Evolutionary conservation across 495 filamentous ascomycete genomes (phyloP).

Genomic region (Neurospora sp.): DNA sequence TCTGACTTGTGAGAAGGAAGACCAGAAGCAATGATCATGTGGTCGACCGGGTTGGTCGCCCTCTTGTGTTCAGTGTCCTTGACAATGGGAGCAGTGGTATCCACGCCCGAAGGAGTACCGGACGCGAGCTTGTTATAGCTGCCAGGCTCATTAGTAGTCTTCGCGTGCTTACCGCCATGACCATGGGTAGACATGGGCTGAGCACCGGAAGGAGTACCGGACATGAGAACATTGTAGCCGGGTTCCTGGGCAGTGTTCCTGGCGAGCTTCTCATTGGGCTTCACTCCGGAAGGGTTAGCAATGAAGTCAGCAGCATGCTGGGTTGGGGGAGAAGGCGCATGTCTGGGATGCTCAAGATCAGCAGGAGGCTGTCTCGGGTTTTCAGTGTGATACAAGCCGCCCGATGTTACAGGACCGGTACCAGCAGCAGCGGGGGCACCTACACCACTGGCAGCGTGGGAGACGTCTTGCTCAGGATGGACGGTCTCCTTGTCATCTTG

Average conservation of each 20-base stretch:
- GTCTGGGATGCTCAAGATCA: background rate
- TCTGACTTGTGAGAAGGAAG: background rate
- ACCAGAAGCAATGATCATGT: background rate
- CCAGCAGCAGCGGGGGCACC: background rate
- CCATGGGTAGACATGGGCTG: background rate
- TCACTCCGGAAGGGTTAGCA: background rate
- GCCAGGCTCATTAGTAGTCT: conserved; percentile 6
- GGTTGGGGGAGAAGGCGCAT: background rate
- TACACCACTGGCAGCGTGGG: background rate
- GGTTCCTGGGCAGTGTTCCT: background rate
- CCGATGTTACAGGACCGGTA: background rate
- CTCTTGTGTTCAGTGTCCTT: background rate
- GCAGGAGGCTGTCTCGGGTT: background rate
- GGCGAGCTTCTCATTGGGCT: background rate
- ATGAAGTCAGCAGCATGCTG: background rate
- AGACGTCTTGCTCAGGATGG: background rate
- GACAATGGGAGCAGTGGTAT: background rate
- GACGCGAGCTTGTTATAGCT: conserved; percentile 14
- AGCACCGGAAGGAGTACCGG: background rate
- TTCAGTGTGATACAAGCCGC: background rate
- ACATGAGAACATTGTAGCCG: background rate
- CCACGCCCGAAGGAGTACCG: conserved; percentile 16
- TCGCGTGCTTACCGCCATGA: background rate
- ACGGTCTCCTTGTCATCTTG: background rate
- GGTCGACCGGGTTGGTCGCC: background rate